Evolutionary conservation across 176 grass and related monocot species (phyloP).

Genomic region (Luzula sylvatica): DNA sequence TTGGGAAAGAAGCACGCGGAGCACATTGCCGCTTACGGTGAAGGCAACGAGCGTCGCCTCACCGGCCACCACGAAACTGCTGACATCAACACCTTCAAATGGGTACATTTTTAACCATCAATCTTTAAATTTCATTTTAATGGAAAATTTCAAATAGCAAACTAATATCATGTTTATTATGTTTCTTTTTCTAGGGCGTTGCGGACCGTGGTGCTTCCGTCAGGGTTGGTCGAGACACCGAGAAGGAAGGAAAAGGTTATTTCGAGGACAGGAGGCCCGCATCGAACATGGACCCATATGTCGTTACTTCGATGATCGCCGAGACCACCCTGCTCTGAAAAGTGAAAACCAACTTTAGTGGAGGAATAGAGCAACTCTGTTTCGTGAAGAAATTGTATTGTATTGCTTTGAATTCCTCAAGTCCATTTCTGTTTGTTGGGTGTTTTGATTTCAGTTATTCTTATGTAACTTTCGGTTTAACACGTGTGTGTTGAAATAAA

Average conservation of each 20-base stretch:
- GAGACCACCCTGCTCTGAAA: conserved; percentile 24
- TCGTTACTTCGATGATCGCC: conserved; percentile 28
- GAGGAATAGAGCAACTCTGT: no score
- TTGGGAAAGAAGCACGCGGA: conserved; percentile 45
- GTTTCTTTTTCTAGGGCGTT: conserved; percentile 36
- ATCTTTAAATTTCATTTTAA: background rate
- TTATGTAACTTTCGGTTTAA: no score
- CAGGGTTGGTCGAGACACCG: conserved; percentile 65
- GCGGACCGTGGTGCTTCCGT: conserved; percentile 78
- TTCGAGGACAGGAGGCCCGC: conserved; percentile 30
- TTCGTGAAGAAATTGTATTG: no score
- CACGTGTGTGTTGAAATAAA: no score
- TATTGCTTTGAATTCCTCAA: no score
- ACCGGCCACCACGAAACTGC: conserved; percentile 83
- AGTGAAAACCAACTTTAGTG: no score
- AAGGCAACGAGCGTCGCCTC: conserved; percentile 84
- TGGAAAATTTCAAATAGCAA: background rate
- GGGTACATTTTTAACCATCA: conserved; percentile 32
- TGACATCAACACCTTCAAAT: conserved; percentile 73
- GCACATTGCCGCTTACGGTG: conserved; percentile 77
- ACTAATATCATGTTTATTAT: conserved; percentile 3
- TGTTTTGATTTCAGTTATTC: no score
- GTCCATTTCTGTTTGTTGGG: no score
- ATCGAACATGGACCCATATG: conserved; percentile 30
- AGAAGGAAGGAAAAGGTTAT: conserved; percentile 63